Evolutionary conservation across 441 rosid species (phyloP).

Genomic region (Breynia disticha): DNA sequence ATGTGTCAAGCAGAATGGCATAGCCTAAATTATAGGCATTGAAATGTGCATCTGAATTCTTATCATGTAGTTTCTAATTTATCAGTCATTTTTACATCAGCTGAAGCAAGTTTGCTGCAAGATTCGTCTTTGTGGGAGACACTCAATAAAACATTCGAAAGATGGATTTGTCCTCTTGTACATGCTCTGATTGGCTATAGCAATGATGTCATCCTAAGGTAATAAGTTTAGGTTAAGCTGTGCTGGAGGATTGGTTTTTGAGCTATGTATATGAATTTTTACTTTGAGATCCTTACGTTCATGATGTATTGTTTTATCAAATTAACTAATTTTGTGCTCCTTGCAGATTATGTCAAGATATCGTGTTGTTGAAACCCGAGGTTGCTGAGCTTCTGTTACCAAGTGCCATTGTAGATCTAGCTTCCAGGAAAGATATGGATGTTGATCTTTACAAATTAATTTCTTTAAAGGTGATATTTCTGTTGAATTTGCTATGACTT

Average conservation of each 20-base stretch:
- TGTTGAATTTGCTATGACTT: not conserved
- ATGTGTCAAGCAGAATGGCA: too few relatives aligned
- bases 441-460: conserved; percentile 48
- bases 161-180: conserved; percentile 90
- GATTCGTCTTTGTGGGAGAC: conserved; percentile 74
- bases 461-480: conserved; percentile 52
- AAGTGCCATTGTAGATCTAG: conserved; percentile 64
- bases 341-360: conserved; percentile 82
- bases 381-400: conserved; percentile 87
- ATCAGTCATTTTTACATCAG: conserved; percentile 21
- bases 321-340: conserved; percentile 4
- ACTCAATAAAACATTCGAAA: conserved; percentile 59
- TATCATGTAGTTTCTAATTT: too few relatives aligned
- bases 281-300: not conserved
- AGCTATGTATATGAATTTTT: conserved; percentile 1
- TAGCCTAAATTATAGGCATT: too few relatives aligned
- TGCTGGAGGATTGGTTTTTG: conserved; percentile 4
- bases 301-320: not conserved
- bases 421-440: conserved; percentile 49
- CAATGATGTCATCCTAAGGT: conserved; percentile 80
- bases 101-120: conserved; percentile 54
- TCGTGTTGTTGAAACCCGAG: conserved; percentile 76
- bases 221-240: conserved; percentile 13
- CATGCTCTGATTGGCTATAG: conserved; percentile 64
- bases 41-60: too few relatives aligned